Percentiles rank a stretch among this genome's conserved stretches.
Conservation (phyloP, 2,329 filamentous ascomycete genomes). For the Septoria petroselini region DNA sequence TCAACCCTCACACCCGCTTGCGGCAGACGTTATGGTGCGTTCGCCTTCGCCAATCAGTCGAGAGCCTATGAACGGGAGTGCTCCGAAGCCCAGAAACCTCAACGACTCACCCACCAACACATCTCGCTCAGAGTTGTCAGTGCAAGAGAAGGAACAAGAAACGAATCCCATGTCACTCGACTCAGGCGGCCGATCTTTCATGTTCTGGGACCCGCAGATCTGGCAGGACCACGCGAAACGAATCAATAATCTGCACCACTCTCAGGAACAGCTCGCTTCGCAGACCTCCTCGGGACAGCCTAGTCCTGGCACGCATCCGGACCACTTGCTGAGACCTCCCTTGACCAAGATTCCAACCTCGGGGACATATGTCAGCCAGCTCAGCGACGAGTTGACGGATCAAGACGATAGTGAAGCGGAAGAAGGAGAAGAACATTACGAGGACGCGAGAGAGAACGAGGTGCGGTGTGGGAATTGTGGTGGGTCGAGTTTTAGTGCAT, state of each 20-base stretch:
- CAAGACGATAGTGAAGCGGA: constrained; percentile 45
- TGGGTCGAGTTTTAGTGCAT: constrained; percentile 61
- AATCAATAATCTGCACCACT: constrained; percentile 19
- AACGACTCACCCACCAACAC: background rate
- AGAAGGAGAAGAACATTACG: constrained; percentile 43
- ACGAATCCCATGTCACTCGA: constrained; percentile 38
- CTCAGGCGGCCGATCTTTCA: constrained; percentile 51
- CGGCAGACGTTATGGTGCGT: constrained; percentile 19
- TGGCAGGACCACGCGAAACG: constrained; percentile 30
- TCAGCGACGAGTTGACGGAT: constrained; percentile 56
- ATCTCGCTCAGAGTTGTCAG: constrained; percentile 7
- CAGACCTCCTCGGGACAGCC: background rate
- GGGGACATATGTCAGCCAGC: constrained; percentile 51
- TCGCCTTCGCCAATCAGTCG: constrained; percentile 21
- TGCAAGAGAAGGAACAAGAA: constrained; percentile 22
- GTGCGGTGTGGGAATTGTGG: constrained; percentile 56
- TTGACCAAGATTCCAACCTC: constrained; percentile 34
- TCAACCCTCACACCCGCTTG: constrained; percentile 20
- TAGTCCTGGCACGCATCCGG: background rate
- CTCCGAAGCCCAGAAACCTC: background rate
- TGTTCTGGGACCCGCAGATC: constrained; percentile 51
- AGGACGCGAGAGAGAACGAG: constrained; percentile 42
- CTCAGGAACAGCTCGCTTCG: constrained; percentile 11
- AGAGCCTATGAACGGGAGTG: constrained; percentile 1
- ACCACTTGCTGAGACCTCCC: constrained; percentile 23